phyloP scores from a whole-genome alignment of 768 basidiomycete genomes.

The Serendipita sp. region DNA sequence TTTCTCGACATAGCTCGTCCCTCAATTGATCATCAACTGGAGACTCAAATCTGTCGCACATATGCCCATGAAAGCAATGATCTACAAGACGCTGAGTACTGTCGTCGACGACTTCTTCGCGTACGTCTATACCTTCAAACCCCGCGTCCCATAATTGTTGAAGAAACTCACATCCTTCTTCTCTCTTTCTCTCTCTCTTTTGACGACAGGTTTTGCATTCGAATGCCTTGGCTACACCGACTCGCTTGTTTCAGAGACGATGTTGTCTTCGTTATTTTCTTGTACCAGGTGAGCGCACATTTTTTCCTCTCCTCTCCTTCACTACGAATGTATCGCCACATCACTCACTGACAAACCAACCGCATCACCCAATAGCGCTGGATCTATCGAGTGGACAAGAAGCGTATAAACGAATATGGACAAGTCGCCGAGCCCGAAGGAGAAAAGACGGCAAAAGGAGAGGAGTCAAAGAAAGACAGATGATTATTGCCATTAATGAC shows the following conservation, averaged over 20 bases:
- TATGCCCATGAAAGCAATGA: constrained; percentile 98
- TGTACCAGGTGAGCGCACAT: constrained; percentile 60
- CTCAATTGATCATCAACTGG: constrained; percentile 90
- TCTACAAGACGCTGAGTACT: constrained; percentile 82
- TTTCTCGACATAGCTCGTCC: constrained; percentile 31
- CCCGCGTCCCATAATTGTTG: too few relatives aligned
- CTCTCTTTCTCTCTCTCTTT: constrained; percentile 9
- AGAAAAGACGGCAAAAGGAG: constrained; percentile 5
- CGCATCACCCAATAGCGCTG: constrained; percentile 63
- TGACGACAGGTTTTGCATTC: constrained; percentile 65
- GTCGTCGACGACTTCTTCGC: constrained; percentile 88
- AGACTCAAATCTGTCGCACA: constrained; percentile 96
- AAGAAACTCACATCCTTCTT: neutral
- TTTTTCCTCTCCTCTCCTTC: too few relatives aligned
- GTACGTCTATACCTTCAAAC: constrained; percentile 38
- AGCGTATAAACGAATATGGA: constrained; percentile 92
- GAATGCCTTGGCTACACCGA: constrained; percentile 91
- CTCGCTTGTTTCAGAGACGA: constrained; percentile 55
- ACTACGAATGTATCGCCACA: constrained; percentile 1
- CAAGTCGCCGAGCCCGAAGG: constrained; percentile 33
- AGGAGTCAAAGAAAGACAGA: constrained; percentile 16
- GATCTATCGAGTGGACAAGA: constrained; percentile 94
- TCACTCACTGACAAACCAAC: constrained; percentile 14
- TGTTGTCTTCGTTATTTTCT: constrained; percentile 77
- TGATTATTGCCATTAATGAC: too few relatives aligned